Base-by-base conservation (phyloP, 2,329 filamentous ascomycete genomes). In the Cordyceps militaris region DNA sequence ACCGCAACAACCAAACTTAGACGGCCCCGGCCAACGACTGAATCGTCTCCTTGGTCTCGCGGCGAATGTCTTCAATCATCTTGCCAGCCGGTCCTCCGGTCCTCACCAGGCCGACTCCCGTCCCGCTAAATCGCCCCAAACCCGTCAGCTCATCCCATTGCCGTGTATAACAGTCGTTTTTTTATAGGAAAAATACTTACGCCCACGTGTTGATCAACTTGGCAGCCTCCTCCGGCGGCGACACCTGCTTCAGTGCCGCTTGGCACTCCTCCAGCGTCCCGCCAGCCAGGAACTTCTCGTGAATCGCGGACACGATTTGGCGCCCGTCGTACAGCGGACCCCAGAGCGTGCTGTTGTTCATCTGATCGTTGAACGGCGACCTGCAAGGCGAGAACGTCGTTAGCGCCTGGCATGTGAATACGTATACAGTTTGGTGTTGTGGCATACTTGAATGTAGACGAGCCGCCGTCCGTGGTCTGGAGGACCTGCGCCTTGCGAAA, bases 31-130 rank as follows among this genome's bases (percentile, higher is more conserved):
- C 64, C 54, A 73, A 54, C 42, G 65, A 65, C 50, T 61, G 64
- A 30, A 78, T 67, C 38, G 66, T 66, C 53, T 65, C 61, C 58
- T 66, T 71, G 3, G 75, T 71, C 13, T 67, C 70, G 49, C 73
- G 68, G 19, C 73, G 68, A 10, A 73, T 67, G 56, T 77, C 69
- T n/a, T 63, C 66, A 3, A 78, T 74, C 60, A 79, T 76, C 19
- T 76, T 72, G 0, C 68, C 74, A 1, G 75, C 72, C 9, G 74
- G 70, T 19, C 71, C 68, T 4, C 63, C 63, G 26, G 73, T 69
- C n/a, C 66, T 74, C n/a, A 79, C 70, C 26, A 79, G 62, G 2
- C 76, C 76, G 19, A 79, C 71, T 0, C 69, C 76, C 4, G 76
- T 74, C 43, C 76, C 76, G 7, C 71, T 74, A 38, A 3, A 32